Evolutionary conservation across 192 early-diverging fungal genomes (phyloP).

Genomic region (Coemansia sp.): DNA sequence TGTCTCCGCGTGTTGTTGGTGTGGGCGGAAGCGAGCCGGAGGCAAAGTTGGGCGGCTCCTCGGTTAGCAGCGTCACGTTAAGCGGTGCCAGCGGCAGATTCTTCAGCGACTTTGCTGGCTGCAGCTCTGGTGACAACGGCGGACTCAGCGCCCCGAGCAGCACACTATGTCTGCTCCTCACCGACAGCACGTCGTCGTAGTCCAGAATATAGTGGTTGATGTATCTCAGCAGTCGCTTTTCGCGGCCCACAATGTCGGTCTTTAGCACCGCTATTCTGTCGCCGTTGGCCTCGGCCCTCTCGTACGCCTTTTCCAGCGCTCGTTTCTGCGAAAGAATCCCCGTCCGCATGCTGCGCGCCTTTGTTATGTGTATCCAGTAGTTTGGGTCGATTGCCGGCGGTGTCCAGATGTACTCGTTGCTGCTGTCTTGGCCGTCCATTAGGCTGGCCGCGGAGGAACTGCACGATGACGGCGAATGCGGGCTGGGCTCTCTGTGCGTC

Average conservation of each 20-base stretch:
- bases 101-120: conserved; percentile 19
- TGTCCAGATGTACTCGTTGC: conserved; percentile 34
- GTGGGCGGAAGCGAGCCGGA: conserved; percentile 35
- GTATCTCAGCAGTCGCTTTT: conserved; percentile 39
- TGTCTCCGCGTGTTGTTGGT: conserved; percentile 12
- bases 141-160: conserved; percentile 39
- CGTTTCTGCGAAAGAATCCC: conserved; percentile 20
- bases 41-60: conserved; percentile 14
- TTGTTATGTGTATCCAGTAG: conserved; percentile 49
- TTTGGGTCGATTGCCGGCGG: conserved; percentile 43
- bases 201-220: conserved; percentile 46
- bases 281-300: conserved; percentile 2
- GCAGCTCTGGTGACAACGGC: conserved; percentile 29
- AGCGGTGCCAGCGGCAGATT: conserved; percentile 10
- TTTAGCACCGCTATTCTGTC: conserved; percentile 6
- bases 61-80: background rate
- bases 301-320: conserved; percentile 11
- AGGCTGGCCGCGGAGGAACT: background rate
- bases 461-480: conserved; percentile 1
- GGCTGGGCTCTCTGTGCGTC: background rate
- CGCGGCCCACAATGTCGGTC: conserved; percentile 24
- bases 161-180: background rate
- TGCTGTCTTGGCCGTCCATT: background rate
- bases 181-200: conserved; percentile 38
- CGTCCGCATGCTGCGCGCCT: conserved; percentile 40